A percentile compares a stretch with the other conserved stretches of the same genome.
phyloP scores from a whole-genome alignment of 2,329 filamentous ascomycete species.

The Stagonosporopsis cucurbitacearum region DNA sequence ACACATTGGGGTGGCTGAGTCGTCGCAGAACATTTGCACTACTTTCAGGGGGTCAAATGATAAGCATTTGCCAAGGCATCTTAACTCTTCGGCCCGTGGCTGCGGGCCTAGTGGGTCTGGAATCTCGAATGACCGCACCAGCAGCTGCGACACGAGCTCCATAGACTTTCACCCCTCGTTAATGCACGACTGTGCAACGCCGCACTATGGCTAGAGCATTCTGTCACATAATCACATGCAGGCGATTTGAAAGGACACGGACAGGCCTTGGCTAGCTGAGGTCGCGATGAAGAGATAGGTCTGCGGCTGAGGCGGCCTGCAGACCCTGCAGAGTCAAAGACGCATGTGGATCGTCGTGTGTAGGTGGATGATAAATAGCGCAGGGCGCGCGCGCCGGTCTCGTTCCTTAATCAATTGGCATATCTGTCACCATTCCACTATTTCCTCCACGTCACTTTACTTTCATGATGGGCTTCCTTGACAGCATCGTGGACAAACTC shows the following conservation, averaged over 20 bases:
- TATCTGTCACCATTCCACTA: slow-evolving; percentile 4
- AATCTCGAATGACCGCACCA: slow-evolving; percentile 2
- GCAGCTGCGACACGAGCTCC: slow-evolving; percentile 17
- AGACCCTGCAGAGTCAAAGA: slow-evolving; percentile 5
- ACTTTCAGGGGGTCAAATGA: slow-evolving; percentile 2
- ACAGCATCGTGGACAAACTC: slow-evolving; percentile 27
- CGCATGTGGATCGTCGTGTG: slow-evolving; percentile 11
- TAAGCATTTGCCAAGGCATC: slow-evolving; percentile 16
- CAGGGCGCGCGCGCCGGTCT: slow-evolving; percentile 4
- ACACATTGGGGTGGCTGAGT: slow-evolving; percentile 11
- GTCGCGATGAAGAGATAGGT: not conserved
- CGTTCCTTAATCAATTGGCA: not conserved
- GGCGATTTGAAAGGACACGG: slow-evolving; percentile 10
- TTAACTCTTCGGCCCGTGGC: slow-evolving; percentile 13
- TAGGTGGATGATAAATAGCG: slow-evolving; percentile 16
- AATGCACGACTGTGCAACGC: slow-evolving; percentile 14
- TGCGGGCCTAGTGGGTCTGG: slow-evolving; percentile 11
- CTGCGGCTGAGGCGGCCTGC: not conserved
- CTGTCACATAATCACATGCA: slow-evolving; percentile 2
- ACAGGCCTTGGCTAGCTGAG: slow-evolving; percentile 1
- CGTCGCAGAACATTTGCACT: not conserved
- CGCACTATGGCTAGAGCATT: slow-evolving; percentile 14
- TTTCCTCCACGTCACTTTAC: not conserved
- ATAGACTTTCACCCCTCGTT: slow-evolving; percentile 4
- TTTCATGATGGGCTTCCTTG: slow-evolving; percentile 30